Conservation (phyloP, 306 rosid genomes). For the Vicia faba region DNA sequence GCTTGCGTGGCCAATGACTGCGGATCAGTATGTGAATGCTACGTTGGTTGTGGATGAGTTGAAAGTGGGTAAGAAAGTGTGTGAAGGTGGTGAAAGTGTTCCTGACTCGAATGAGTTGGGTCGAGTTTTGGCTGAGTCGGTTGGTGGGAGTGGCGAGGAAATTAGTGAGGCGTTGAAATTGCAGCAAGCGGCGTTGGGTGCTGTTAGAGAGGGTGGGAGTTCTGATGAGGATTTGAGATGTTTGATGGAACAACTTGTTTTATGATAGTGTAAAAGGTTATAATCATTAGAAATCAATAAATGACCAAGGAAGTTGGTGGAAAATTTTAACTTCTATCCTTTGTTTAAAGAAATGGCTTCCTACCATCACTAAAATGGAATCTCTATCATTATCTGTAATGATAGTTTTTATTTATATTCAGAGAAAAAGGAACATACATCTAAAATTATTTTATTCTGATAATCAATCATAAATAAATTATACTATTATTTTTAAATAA, state of each 20-base stretch:
- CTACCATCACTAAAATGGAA: too few species aligned
- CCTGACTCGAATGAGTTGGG: slow-evolving; percentile 39
- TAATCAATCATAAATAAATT: too few species aligned
- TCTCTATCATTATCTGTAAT: too few species aligned
- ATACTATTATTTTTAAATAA: too few species aligned
- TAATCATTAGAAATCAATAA: too few species aligned
- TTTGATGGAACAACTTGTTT: slow-evolving; percentile 11
- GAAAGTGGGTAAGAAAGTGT: slow-evolving; percentile 38
- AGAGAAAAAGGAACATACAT: too few species aligned
- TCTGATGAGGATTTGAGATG: slow-evolving; percentile 33
- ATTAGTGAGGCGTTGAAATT: slow-evolving; percentile 5
- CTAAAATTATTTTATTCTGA: too few species aligned
- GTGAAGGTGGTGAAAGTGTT: slow-evolving; percentile 40
- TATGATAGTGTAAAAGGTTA: neutral
- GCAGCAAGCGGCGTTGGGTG: slow-evolving; percentile 34
- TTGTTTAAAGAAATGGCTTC: too few species aligned
- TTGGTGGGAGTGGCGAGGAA: slow-evolving; percentile 10
- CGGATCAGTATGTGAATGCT: slow-evolving; percentile 49
- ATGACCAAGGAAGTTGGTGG: too few species aligned
- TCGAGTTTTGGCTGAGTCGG: slow-evolving; percentile 39
- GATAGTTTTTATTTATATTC: too few species aligned
- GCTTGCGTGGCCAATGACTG: slow-evolving; percentile 53
- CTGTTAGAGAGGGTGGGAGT: slow-evolving; percentile 45
- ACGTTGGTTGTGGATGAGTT: slow-evolving; percentile 51
- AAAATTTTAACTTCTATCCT: too few species aligned